phyloP scores from a whole-genome alignment of 2,329 filamentous ascomycete genomes.

The Sphaceloma murrayae region DNA sequence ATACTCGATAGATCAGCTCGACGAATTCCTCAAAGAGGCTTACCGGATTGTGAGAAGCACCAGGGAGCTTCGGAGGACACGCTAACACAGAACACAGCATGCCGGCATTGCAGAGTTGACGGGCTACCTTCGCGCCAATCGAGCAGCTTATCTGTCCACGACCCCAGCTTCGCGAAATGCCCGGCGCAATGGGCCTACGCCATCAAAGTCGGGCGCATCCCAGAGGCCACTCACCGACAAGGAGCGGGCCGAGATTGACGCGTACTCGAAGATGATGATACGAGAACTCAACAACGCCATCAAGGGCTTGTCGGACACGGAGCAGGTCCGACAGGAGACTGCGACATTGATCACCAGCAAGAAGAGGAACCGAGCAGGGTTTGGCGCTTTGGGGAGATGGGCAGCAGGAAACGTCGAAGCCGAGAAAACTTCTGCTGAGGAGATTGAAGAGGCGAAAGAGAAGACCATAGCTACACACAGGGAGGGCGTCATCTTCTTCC shows the following conservation, averaged over 20 bases:
- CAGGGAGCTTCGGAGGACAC: slow-evolving; percentile 25
- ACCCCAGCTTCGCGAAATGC: slow-evolving; percentile 45
- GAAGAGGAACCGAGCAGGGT: slow-evolving; percentile 52
- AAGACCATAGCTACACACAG: slow-evolving; percentile 60
- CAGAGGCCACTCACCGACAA: slow-evolving; percentile 61
- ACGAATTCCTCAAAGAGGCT: slow-evolving; percentile 88
- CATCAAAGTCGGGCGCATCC: slow-evolving; percentile 30
- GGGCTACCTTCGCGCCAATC: slow-evolving; percentile 68
- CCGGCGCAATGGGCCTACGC: slow-evolving; percentile 30
- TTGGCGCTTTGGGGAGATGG: slow-evolving; percentile 62
- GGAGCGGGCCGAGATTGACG: slow-evolving; percentile 79
- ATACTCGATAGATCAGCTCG: slow-evolving; percentile 43
- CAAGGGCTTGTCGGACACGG: slow-evolving; percentile 67
- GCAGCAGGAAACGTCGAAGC: slow-evolving; percentile 45
- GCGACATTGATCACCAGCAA: slow-evolving; percentile 60
- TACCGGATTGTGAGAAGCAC: slow-evolving; percentile 65
- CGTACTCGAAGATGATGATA: slow-evolving; percentile 74
- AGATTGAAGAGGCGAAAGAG: slow-evolving; percentile 59
- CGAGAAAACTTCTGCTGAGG: slow-evolving; percentile 56
- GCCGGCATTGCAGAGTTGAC: slow-evolving; percentile 73
- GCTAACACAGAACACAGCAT: slow-evolving; percentile 49
- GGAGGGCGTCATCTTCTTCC: slow-evolving; percentile 74
- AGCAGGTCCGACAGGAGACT: slow-evolving; percentile 70
- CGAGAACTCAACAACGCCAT: slow-evolving; percentile 79
- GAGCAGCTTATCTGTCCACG: slow-evolving; percentile 83